These are phyloP conservation scores for Plasmopara viticola DNA, from an alignment of 352 stramenopile genomes.

Conservation along the genomic window DNA sequence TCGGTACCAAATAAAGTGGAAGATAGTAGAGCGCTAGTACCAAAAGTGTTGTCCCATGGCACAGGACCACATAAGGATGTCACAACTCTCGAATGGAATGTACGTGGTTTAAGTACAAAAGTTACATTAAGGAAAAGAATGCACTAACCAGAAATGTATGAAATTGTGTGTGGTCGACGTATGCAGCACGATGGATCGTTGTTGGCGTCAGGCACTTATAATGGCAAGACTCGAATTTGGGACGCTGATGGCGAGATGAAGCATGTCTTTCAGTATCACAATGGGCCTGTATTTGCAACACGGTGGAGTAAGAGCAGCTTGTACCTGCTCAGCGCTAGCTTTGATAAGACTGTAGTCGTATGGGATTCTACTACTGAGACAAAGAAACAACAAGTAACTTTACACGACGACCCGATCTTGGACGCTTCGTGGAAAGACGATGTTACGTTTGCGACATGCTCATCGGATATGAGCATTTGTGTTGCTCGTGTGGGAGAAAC, in stretches of 20 bases:
- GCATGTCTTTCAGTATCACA: constrained; percentile 79
- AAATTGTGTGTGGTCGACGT: background rate
- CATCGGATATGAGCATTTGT: constrained; percentile 89
- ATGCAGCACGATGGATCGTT: constrained; percentile 80
- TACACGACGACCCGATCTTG: constrained; percentile 84
- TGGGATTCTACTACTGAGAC: constrained; percentile 82
- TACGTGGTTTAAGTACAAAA: constrained; percentile 30
- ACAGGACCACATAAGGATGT: constrained; percentile 94
- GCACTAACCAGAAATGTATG: constrained; percentile 13
- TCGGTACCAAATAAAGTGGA: constrained; percentile 72
- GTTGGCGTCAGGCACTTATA: constrained; percentile 94
- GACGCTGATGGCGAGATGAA: constrained; percentile 68
- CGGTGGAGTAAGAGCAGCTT: constrained; percentile 75
- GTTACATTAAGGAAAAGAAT: background rate
- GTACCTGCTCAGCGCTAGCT: constrained; percentile 73
- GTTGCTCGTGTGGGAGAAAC: constrained; percentile 83
- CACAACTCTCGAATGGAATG: constrained; percentile 97
- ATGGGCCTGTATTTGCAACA: constrained; percentile 79
- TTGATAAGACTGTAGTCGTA: constrained; percentile 82
- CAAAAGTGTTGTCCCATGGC: constrained; percentile 70
- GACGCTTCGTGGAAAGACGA: constrained; percentile 94
- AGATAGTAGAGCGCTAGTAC: constrained; percentile 28
- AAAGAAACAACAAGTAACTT: constrained; percentile 93
- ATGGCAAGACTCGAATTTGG: constrained; percentile 88
- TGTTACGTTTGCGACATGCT: constrained; percentile 92